Base-by-base conservation (phyloP, 2,329 filamentous ascomycete genomes). In the Fusarium equiseti region DNA sequence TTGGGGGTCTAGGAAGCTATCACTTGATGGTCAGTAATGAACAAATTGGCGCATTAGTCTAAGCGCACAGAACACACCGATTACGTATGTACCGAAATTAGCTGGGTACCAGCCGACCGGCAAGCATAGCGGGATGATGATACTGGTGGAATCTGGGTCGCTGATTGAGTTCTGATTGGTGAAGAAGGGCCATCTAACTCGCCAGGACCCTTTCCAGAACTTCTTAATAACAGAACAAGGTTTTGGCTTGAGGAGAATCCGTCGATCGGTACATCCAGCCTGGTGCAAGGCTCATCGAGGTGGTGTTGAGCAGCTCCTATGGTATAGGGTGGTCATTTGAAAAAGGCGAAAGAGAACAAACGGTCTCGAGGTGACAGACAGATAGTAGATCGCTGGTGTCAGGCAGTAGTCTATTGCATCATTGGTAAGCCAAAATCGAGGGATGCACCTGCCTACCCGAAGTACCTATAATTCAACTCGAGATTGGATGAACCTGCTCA, bases 131-230 rank as follows among this genome's bases (percentile, higher is more conserved):
- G 69, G 69, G 69, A 70, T 70, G 68, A 71, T 72, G 65, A 59
- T 66, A 44, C 20, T 59, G 65, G 45, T 59, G 60, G 58, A 45
- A 62, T 51, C 42, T 60, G 59, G 60, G 46, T 54, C 29, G 26
- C 27, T n/a, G 35, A 35, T 18, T 16, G 20, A 27, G 10, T 16
- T 43, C 22, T 64, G 43, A 76, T 75, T 75, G 72, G 74, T 48
- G 59, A 50, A 20, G 8, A 29, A 50, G 29, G 31, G 45, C 49
- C 38, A 43, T 32, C 46, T 49, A 49, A 69, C 53, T 72, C 18
- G 67, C 63, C 54, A 70, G 71, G 74, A 43, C 66, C 46, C 63
- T 50, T 75, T 76, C 73, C 73, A 71, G 73, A 76, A 76, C 45
- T 60, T 63, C 64, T 70, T 54, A 57, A 65, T 68, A 58, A 51